A percentile compares a stretch with the other conserved stretches of the same genome.
These are phyloP conservation scores for Rubia yunnanensis DNA, from an alignment of 257 asterid species.

Conservation along the genomic window DNA sequence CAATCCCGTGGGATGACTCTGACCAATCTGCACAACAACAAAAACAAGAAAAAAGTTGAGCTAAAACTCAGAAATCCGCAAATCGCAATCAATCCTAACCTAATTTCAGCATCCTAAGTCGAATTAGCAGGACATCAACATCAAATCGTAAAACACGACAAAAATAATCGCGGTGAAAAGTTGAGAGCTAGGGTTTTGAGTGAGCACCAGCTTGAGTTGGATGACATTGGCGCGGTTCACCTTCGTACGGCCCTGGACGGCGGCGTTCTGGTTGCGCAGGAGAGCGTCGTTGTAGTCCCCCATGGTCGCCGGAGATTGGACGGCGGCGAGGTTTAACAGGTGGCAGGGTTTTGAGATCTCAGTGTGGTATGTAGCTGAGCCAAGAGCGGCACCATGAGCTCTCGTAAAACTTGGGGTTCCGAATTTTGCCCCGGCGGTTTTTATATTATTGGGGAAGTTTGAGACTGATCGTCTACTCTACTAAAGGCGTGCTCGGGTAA, in stretches of 20 bases:
- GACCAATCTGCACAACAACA: slow-evolving; percentile 64
- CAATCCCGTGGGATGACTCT: slow-evolving; percentile 96
- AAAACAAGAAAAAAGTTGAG: neutral
- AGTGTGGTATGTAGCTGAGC: neutral
- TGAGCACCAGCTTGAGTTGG: slow-evolving; percentile 77
- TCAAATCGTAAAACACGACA: neutral
- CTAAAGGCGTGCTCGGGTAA: neutral
- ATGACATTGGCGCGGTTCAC: slow-evolving; percentile 87
- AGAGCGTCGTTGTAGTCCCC: slow-evolving; percentile 87
- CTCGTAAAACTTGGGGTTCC: neutral
- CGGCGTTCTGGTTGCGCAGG: slow-evolving; percentile 80
- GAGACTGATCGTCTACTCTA: neutral
- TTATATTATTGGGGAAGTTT: neutral
- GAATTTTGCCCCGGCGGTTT: neutral
- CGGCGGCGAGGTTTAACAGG: neutral
- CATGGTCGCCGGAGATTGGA: slow-evolving; percentile 33
- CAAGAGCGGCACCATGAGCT: slow-evolving; percentile 12
- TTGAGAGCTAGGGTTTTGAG: slow-evolving; percentile 6
- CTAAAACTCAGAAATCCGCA: neutral
- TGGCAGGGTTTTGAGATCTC: slow-evolving; percentile 12
- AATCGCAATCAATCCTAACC: neutral
- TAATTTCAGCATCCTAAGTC: neutral
- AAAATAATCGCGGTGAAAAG: neutral
- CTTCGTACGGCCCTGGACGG: slow-evolving; percentile 93
- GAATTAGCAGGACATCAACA: neutral